Percentiles rank a stretch among this genome's conserved stretches.
phyloP scores from a whole-genome alignment of 2,329 filamentous ascomycete genomes.

The Penicillium palitans region DNA sequence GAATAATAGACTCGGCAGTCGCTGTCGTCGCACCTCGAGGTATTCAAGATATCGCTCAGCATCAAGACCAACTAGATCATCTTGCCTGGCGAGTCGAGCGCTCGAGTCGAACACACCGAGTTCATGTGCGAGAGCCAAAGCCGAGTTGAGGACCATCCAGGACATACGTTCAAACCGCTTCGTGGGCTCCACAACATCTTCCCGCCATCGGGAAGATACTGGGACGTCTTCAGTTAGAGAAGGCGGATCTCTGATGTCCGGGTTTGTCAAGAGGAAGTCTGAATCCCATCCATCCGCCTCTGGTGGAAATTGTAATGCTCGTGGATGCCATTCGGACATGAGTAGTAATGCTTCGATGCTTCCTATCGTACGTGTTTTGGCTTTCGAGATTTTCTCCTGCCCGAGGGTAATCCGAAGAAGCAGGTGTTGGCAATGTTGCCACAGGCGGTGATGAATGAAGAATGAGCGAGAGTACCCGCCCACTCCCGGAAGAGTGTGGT shows the following conservation, averaged over 20 bases:
- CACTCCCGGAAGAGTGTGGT: slow-evolving; percentile 42
- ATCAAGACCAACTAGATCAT: background rate
- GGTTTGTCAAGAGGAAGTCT: background rate
- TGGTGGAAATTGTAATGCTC: background rate
- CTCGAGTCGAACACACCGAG: background rate
- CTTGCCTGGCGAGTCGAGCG: background rate
- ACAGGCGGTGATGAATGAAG: slow-evolving; percentile 53
- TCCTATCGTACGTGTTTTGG: slow-evolving; percentile 50
- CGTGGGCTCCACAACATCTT: background rate
- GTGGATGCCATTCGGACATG: background rate
- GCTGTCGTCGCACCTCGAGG: background rate
- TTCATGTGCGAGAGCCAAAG: background rate
- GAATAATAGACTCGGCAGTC: background rate
- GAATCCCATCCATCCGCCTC: background rate
- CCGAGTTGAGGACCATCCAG: background rate
- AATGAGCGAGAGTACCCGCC: slow-evolving; percentile 48
- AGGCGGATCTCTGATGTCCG: background rate
- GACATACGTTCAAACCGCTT: background rate
- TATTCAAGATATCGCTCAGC: background rate
- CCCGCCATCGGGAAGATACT: background rate
- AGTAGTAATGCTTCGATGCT: slow-evolving; percentile 37
- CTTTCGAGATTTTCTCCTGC: slow-evolving; percentile 52
- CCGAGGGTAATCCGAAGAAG: slow-evolving; percentile 54
- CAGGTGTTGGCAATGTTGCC: slow-evolving; percentile 54
- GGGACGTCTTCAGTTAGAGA: background rate